These are phyloP conservation scores for Achaetomium macrosporum DNA, from an alignment of 2,329 filamentous ascomycete genomes.

Conservation along the genomic window DNA sequence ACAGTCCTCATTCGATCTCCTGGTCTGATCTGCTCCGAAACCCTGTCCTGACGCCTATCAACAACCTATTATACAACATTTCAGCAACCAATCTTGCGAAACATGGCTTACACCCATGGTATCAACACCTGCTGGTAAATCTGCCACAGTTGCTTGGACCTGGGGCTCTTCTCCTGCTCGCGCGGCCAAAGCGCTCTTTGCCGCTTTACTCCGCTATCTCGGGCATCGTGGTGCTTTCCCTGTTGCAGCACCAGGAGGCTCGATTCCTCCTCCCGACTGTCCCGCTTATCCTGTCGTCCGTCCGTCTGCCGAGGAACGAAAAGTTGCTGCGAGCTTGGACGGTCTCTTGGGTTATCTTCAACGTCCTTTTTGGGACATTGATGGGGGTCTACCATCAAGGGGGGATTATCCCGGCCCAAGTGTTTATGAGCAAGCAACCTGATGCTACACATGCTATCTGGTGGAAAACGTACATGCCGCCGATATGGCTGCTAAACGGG, in stretches of 20 bases:
- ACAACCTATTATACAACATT: conserved; percentile 73
- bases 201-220: conserved; percentile 69
- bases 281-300: conserved; percentile 68
- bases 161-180: conserved; percentile 56
- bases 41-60: conserved; percentile 69
- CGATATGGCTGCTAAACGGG: conserved; percentile 72
- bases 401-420: conserved; percentile 68
- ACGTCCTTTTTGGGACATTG: conserved; percentile 58
- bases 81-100: conserved; percentile 62
- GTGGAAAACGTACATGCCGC: conserved; percentile 85
- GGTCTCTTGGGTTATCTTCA: conserved; percentile 62
- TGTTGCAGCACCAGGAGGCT: conserved; percentile 75
- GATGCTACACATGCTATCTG: conserved; percentile 66
- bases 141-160: conserved; percentile 68
- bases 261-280: conserved; percentile 71
- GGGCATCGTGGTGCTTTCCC: conserved; percentile 63
- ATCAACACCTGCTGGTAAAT: conserved; percentile 69
- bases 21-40: conserved; percentile 58
- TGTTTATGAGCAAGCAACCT: conserved; percentile 64
- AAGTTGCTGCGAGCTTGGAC: conserved; percentile 50
- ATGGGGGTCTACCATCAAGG: conserved; percentile 83
- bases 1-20: conserved; percentile 56
- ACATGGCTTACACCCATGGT: conserved; percentile 73
- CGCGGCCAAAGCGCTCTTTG: conserved; percentile 50
- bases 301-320: conserved; percentile 56